Conservation (phyloP, 805 yeast genomes). For the Limtongia smithiae region DNA sequence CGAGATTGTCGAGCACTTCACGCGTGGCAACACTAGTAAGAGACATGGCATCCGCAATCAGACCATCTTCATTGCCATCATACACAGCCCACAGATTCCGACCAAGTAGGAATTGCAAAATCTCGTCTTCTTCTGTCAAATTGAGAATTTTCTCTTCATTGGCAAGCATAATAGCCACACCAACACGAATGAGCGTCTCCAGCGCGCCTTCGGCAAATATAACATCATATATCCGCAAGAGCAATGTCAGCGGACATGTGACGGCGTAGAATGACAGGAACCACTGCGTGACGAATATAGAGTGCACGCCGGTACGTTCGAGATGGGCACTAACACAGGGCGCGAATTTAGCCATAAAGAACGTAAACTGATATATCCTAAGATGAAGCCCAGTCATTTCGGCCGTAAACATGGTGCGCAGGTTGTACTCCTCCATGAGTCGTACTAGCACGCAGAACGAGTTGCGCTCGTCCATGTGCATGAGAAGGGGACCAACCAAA, state of each 20-base stretch:
- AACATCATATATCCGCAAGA: constrained; percentile 50
- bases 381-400: constrained; percentile 53
- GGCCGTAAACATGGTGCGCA: constrained; percentile 51
- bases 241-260: constrained; percentile 55
- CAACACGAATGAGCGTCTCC: constrained; percentile 52
- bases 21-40: constrained; percentile 27
- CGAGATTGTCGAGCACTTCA: constrained; percentile 22
- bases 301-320: constrained; percentile 42
- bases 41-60: constrained; percentile 36
- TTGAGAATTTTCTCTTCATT: constrained; percentile 43
- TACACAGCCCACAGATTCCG: constrained; percentile 45
- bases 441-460: constrained; percentile 52
- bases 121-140: constrained; percentile 42
- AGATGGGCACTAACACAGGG: constrained; percentile 47
- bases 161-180: constrained; percentile 49
- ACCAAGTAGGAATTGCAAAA: constrained; percentile 43
- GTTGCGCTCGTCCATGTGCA: constrained; percentile 43
- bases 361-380: constrained; percentile 52
- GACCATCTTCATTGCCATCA: constrained; percentile 38
- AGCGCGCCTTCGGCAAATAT: constrained; percentile 54
- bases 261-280: constrained; percentile 58
- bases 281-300: constrained; percentile 59
- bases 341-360: constrained; percentile 43
- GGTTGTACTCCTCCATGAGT: constrained; percentile 57
- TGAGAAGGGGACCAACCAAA: constrained; percentile 55